phyloP scores from a whole-genome alignment of 78 protist species.

The Isochrysis galbana region DNA sequence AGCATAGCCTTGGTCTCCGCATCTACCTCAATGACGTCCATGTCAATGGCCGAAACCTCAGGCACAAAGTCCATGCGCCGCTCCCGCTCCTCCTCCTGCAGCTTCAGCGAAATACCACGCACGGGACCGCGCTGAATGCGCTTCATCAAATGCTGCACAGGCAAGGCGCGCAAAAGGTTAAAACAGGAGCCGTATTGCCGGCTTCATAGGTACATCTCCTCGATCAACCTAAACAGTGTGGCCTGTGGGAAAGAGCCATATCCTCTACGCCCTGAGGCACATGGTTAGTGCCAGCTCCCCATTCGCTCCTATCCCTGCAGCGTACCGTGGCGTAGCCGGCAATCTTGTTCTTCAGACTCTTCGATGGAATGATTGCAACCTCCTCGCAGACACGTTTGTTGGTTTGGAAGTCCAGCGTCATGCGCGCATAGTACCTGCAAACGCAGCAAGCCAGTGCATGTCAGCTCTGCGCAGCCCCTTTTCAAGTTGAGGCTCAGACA shows the following conservation, averaged over 20 bases:
- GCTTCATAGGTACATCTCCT: too few species aligned
- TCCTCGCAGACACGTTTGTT: conserved; percentile 96
- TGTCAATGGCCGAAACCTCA: conserved; percentile 86
- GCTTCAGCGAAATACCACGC: conserved; percentile 96
- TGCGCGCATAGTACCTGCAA: conserved; percentile 92
- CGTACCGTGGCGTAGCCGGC: conserved; percentile 96
- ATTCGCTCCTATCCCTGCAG: too few species aligned
- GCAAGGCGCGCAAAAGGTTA: background rate
- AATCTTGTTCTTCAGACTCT: conserved; percentile 98
- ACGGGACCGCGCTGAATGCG: conserved; percentile 97
- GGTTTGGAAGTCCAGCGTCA: conserved; percentile 96
- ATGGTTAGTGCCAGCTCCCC: too few species aligned
- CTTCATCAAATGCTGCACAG: conserved; percentile 91
- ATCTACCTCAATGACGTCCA: conserved; percentile 58
- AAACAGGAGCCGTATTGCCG: background rate
- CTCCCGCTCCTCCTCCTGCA: conserved; percentile 99
- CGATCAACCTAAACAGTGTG: too few species aligned
- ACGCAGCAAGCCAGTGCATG: background rate
- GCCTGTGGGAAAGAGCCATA: too few species aligned
- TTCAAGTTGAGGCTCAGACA: background rate
- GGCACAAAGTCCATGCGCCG: conserved; percentile 99
- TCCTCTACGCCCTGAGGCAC: too few species aligned
- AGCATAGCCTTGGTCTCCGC: conserved; percentile 62
- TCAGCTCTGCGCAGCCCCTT: background rate
- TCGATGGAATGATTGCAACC: conserved; percentile 95